Conservation (phyloP, 1,284 basidiomycete genomes). For the Cryptococcus sp. region DNA sequence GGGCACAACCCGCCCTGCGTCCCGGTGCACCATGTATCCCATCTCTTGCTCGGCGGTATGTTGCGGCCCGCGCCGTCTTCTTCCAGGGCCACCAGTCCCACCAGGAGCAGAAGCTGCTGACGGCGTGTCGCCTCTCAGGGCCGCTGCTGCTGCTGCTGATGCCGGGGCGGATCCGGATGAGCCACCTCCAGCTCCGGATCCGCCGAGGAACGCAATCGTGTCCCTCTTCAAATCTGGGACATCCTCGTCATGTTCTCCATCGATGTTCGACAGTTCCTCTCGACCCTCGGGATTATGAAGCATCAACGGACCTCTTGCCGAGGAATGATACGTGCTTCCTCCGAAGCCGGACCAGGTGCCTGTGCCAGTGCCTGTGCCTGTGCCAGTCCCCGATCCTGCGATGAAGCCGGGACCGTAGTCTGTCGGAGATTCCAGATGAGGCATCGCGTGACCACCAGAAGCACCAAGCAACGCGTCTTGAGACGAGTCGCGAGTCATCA, state of each 20-base stretch:
- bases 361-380: not conserved
- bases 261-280: constrained; percentile 7
- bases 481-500: constrained; percentile 23
- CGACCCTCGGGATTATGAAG: constrained; percentile 26
- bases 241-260: constrained; percentile 25
- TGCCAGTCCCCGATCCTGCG: constrained; percentile 1
- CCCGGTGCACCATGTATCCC: constrained; percentile 46
- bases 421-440: not conserved
- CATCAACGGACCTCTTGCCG: constrained; percentile 25
- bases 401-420: not conserved
- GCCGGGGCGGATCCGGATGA: not conserved
- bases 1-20: constrained; percentile 38
- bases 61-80: constrained; percentile 17
- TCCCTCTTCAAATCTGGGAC: constrained; percentile 44
- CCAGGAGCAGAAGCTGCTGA: not conserved
- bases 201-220: constrained; percentile 32
- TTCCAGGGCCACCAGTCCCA: not conserved
- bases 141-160: not conserved
- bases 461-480: constrained; percentile 30
- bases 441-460: constrained; percentile 4
- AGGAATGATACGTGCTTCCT: not conserved
- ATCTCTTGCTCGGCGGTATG: constrained; percentile 23
- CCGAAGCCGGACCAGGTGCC: not conserved
- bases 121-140: not conserved
- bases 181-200: not conserved